Evolutionary conservation across 768 basidiomycete species (phyloP).

Genomic region (Lyophyllum decastes): DNA sequence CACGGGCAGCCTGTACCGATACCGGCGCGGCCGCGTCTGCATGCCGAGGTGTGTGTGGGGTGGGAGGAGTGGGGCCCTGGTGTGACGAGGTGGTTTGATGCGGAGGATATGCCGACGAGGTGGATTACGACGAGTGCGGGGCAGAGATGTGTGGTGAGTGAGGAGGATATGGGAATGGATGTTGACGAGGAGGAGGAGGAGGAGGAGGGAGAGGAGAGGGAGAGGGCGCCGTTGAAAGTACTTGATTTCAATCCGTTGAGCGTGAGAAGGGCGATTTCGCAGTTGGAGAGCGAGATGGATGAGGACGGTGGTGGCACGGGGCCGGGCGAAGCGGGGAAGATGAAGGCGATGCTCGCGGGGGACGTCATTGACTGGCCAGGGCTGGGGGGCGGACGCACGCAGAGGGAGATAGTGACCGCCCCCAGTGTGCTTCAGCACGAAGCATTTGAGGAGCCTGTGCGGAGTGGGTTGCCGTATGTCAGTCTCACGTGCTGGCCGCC

Average conservation of each 20-base stretch:
- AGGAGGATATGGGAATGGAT: background rate
- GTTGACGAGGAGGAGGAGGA: background rate
- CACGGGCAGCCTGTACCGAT: constrained; percentile 1
- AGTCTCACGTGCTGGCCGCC: constrained; percentile 8
- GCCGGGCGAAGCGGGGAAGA: too few relatives aligned
- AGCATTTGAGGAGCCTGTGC: constrained; percentile 26
- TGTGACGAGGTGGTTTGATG: constrained; percentile 33
- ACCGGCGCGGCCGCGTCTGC: background rate
- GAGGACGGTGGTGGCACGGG: too few relatives aligned
- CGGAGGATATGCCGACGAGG: constrained; percentile 27
- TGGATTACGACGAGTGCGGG: constrained; percentile 42
- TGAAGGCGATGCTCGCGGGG: too few relatives aligned
- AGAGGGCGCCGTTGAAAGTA: background rate
- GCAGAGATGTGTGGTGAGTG: constrained; percentile 27
- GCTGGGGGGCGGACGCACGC: background rate
- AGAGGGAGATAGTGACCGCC: background rate
- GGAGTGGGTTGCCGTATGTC: constrained; percentile 29
- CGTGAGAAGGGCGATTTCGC: background rate
- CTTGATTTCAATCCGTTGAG: constrained; percentile 1
- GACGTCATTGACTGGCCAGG: too few relatives aligned
- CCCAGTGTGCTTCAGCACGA: background rate
- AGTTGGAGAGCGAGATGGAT: background rate
- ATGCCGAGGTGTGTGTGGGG: constrained; percentile 9
- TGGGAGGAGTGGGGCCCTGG: constrained; percentile 36
- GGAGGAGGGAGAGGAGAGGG: too few relatives aligned